Evolutionary conservation across 768 basidiomycete species (phyloP), one percentile per base, ranked within the genome.

Genomic region (Hemileccinum rubropunctum): DNA sequence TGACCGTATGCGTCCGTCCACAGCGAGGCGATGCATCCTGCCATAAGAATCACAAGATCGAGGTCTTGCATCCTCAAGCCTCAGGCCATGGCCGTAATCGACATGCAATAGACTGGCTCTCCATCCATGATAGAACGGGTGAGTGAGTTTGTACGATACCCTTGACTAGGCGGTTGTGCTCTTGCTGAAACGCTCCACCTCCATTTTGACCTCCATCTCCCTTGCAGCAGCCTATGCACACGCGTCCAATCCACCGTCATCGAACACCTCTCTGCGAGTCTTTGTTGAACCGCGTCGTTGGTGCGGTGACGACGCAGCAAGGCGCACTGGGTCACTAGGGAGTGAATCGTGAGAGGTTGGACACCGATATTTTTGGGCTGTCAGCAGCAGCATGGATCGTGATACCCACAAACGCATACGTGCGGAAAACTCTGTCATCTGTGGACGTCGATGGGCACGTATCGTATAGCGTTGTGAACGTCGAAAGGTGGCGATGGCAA

Each of bases 401-500:
- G 73, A 71, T 6, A 88, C 62, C 2, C 74, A 61, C 4, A 57
- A 50, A 10, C 83, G 81, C 81, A 85, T 83, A 40, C 71, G 67
- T 9, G 72, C 65, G 1, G 80, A 80, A 54, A 88, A 87, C 47
- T 86, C 80, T 39, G 75, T 66, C 1, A 78, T 79, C 81, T 85
- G 49, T 52, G 48, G 14, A 34, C 3, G 9, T 42, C 17, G 7
- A 30, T 47, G 8, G 41, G 7, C 7, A 6, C 4, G 26, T 13
- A 26, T n/a, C 13, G 2, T 11, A 20, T 7, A 20, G 32, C 86
- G 57, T 82, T 71, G 56, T 74, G 61, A 2, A 86, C 78, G 28
- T 79, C 81, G 45, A 86, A 63, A 39, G 0, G 87, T 88, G 4
- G 87, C 84, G 36, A 87, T 74, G 3, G 76, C 71, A 35, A 90